A percentile compares a stretch with the other conserved stretches of the same genome.
These are phyloP conservation scores for Thielaviopsis musarum DNA, from an alignment of 2,329 filamentous ascomycete genomes.

Conservation along the genomic window DNA sequence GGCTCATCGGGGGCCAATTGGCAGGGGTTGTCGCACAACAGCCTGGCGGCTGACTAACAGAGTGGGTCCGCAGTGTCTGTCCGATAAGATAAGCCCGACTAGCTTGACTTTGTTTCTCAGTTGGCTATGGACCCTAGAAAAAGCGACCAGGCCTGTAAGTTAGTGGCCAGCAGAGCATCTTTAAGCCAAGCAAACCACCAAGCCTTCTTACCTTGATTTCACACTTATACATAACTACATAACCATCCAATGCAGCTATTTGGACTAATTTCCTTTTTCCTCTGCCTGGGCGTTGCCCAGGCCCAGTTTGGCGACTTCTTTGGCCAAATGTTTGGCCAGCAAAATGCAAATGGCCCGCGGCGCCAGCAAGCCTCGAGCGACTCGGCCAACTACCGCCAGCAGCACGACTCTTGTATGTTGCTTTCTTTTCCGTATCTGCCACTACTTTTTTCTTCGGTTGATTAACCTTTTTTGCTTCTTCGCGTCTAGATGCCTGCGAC, in stretches of 20 bases:
- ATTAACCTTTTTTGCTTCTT: background rate
- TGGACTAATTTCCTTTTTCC: conserved; percentile 4
- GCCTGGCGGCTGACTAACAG: conserved; percentile 7
- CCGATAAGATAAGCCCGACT: background rate
- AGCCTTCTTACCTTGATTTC: background rate
- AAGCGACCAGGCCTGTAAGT: background rate
- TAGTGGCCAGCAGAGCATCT: background rate
- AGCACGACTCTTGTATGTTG: conserved; percentile 47
- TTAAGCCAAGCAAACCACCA: background rate
- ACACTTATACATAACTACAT: background rate
- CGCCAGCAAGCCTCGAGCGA: conserved; percentile 75
- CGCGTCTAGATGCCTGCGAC: conserved; percentile 54
- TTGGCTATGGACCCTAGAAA: background rate
- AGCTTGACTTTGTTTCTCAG: background rate
- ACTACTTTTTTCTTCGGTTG: background rate
- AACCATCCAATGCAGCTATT: background rate
- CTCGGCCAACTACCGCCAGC: conserved; percentile 58
- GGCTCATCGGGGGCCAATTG: background rate
- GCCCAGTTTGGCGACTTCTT: conserved; percentile 86
- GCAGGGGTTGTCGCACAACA: background rate
- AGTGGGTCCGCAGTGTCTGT: background rate
- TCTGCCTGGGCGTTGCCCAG: conserved; percentile 21
- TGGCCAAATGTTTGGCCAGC: conserved; percentile 80
- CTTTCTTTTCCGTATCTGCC: background rate
- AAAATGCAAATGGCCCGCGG: conserved; percentile 33